A percentile compares a stretch with the other conserved stretches of the same genome.
Conservation (phyloP, 805 yeast genomes). For the Trichomonascus vanleenenianus region DNA sequence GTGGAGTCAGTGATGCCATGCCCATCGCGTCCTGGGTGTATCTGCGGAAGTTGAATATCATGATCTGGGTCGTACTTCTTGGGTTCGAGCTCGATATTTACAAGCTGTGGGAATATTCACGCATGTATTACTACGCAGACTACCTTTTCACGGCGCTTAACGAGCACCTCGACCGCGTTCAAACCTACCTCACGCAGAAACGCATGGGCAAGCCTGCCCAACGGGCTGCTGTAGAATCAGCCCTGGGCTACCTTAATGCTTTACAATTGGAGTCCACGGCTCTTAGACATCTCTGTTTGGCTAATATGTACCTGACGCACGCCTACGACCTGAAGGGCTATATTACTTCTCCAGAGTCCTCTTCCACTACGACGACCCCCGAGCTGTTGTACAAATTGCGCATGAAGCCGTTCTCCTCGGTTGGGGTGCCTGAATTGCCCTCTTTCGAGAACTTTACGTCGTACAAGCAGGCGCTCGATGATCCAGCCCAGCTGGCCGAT, state of each 20-base stretch:
- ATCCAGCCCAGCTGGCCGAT: slow-evolving; percentile 8
- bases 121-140: slow-evolving; percentile 62
- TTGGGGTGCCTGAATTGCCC: slow-evolving; percentile 70
- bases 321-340: slow-evolving; percentile 9
- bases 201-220: slow-evolving; percentile 5
- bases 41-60: slow-evolving; percentile 54
- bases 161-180: slow-evolving; percentile 40
- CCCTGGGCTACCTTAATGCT: slow-evolving; percentile 19
- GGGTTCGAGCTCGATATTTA: slow-evolving; percentile 74
- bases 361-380: slow-evolving; percentile 1
- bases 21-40: slow-evolving; percentile 68
- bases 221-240: neutral
- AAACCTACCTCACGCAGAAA: slow-evolving; percentile 21
- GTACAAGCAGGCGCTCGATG: neutral
- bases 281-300: slow-evolving; percentile 25
- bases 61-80: slow-evolving; percentile 63
- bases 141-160: slow-evolving; percentile 36
- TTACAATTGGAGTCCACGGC: slow-evolving; percentile 26
- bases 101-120: slow-evolving; percentile 57
- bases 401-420: slow-evolving; percentile 70
- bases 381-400: slow-evolving; percentile 46
- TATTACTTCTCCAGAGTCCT: slow-evolving; percentile 5
- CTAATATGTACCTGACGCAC: slow-evolving; percentile 22
- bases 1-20: slow-evolving; percentile 36
- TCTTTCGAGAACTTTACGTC: slow-evolving; percentile 26